phyloP scores from a whole-genome alignment of 768 basidiomycete species.

The Boletus reticulatus region DNA sequence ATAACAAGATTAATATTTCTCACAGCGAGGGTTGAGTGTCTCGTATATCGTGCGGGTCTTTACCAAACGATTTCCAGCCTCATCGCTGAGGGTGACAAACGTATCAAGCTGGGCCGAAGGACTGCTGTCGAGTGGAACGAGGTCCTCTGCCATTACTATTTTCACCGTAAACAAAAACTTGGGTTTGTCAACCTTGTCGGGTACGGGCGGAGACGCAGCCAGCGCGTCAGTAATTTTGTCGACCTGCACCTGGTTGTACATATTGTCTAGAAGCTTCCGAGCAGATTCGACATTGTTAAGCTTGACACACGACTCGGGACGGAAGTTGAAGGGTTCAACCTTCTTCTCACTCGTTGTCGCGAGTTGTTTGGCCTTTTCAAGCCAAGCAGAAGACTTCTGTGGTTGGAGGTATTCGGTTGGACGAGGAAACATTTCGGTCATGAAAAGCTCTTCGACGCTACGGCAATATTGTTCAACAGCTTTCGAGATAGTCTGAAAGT shows the following conservation, averaged over 20 bases:
- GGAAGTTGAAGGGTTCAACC: conserved; percentile 93
- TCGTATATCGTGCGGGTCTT: conserved; percentile 98
- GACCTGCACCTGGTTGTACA: conserved; percentile 89
- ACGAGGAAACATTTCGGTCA: conserved; percentile 93
- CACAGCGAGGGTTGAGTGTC: conserved; percentile 85
- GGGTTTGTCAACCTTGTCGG: conserved; percentile 63
- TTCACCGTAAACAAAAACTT: conserved; percentile 92
- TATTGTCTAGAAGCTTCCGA: conserved; percentile 84
- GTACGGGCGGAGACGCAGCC: conserved; percentile 60
- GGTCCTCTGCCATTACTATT: conserved; percentile 85
- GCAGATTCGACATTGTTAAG: conserved; percentile 96
- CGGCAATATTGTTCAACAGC: conserved; percentile 91
- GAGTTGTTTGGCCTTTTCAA: conserved; percentile 81
- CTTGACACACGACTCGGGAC: conserved; percentile 92
- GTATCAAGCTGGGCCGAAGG: conserved; percentile 84
- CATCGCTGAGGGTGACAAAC: conserved; percentile 93
- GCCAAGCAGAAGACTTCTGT: conserved; percentile 84
- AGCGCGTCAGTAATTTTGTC: conserved; percentile 78
- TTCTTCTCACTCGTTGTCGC: conserved; percentile 82
- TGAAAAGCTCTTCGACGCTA: conserved; percentile 83
- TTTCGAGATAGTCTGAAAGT: conserved; percentile 78
- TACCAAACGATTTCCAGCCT: conserved; percentile 82
- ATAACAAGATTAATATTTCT: conserved; percentile 28
- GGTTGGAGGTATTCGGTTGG: conserved; percentile 76
- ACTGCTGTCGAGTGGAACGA: conserved; percentile 73